phyloP scores from a whole-genome alignment of 1,284 basidiomycete genomes.

The Malassezia restricta region DNA sequence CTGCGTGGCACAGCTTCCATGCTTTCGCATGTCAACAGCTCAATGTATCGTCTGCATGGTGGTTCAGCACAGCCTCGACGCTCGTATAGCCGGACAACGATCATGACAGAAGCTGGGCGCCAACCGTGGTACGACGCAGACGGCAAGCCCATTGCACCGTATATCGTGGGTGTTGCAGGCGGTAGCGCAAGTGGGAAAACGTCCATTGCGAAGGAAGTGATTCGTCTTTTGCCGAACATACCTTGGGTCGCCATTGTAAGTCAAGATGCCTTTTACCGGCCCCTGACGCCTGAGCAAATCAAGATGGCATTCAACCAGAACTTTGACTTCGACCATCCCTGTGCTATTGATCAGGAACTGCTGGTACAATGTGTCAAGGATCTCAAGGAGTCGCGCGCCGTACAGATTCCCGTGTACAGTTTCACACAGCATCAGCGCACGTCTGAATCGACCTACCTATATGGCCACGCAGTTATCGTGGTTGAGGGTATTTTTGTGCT shows the following conservation, averaged over 20 bases:
- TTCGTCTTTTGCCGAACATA: slow-evolving; percentile 34
- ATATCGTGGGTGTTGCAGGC: slow-evolving; percentile 17
- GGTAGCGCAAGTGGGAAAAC: slow-evolving; percentile 65
- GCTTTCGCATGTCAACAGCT: background rate
- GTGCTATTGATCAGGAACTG: slow-evolving; percentile 78
- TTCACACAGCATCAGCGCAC: slow-evolving; percentile 80
- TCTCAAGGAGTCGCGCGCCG: slow-evolving; percentile 61
- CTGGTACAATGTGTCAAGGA: slow-evolving; percentile 65
- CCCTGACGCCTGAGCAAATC: slow-evolving; percentile 62
- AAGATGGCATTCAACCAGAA: slow-evolving; percentile 68
- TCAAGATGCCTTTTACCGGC: slow-evolving; percentile 86
- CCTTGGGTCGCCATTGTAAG: slow-evolving; percentile 41
- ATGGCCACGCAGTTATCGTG: slow-evolving; percentile 89
- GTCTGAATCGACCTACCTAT: slow-evolving; percentile 75
- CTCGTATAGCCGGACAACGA: slow-evolving; percentile 23
- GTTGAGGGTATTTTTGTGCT: slow-evolving; percentile 87
- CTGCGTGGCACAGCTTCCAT: background rate
- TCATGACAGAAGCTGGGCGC: slow-evolving; percentile 29
- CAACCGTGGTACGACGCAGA: slow-evolving; percentile 49
- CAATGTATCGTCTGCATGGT: background rate
- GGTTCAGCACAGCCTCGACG: slow-evolving; percentile 17
- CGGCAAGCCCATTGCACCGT: slow-evolving; percentile 53
- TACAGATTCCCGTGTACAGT: slow-evolving; percentile 74
- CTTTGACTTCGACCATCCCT: slow-evolving; percentile 84
- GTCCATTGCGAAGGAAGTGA: slow-evolving; percentile 33